These are phyloP conservation scores for Cryptosporidium baileyi DNA, from an alignment of 169 alveolate species.

Conservation along the genomic window DNA sequence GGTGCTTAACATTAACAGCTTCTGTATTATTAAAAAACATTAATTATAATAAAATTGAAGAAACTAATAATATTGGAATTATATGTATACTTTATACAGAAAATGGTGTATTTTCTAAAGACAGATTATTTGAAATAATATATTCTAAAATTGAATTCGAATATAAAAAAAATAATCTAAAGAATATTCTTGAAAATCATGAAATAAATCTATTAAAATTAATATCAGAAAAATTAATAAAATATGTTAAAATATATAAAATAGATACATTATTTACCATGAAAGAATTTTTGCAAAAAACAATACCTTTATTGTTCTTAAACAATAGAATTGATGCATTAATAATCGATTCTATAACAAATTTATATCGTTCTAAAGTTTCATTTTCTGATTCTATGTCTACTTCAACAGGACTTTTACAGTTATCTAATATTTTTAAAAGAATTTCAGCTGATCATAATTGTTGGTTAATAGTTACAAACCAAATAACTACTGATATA, in stretches of 20 bases:
- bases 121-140: constrained; percentile 9
- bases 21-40: constrained; percentile 31
- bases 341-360: constrained; percentile 51
- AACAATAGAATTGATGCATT: constrained; percentile 46
- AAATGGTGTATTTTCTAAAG: constrained; percentile 36
- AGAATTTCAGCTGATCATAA: constrained; percentile 23
- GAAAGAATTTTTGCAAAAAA: constrained; percentile 8
- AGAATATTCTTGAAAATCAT: background rate
- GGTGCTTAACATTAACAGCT: constrained; percentile 30
- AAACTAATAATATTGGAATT: background rate
- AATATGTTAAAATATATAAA: constrained; percentile 10
- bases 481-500: constrained; percentile 51
- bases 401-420: constrained; percentile 33
- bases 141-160: constrained; percentile 2
- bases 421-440: constrained; percentile 24
- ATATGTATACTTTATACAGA: constrained; percentile 45
- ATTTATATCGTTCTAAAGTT: constrained; percentile 28
- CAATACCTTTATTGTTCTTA: constrained; percentile 7
- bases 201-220: background rate
- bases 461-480: constrained; percentile 59
- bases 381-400: constrained; percentile 6
- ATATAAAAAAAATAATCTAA: background rate
- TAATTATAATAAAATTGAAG: background rate
- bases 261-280: background rate
- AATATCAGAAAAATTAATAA: background rate